phyloP scores from a whole-genome alignment of 495 filamentous ascomycete species.

The Trichoderma gamsii region DNA sequence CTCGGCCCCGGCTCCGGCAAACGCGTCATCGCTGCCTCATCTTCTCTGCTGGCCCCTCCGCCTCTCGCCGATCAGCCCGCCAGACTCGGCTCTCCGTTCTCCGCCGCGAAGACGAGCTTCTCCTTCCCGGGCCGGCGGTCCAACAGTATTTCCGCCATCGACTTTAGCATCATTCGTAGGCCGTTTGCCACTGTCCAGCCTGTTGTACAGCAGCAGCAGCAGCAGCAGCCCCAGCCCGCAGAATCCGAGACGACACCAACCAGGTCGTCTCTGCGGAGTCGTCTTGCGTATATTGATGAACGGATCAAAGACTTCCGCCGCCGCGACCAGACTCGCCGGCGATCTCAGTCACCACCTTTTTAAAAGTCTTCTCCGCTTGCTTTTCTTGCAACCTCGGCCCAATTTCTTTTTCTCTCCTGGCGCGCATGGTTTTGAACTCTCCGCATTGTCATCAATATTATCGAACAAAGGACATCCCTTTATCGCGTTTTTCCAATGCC shows the following conservation, averaged over 20 bases:
- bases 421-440: no score
- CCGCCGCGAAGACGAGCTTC: conserved; percentile 35
- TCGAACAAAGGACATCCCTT: no score
- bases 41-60: conserved; percentile 18
- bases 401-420: conserved; percentile 5
- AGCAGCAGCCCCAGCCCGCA: conserved; percentile 17
- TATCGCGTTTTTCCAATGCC: no score
- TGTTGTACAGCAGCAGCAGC: no score
- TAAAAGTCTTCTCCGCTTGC: conserved; percentile 17
- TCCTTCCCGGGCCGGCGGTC: conserved; percentile 36
- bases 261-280: conserved; percentile 34
- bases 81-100: conserved; percentile 49
- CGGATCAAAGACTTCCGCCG: conserved; percentile 46
- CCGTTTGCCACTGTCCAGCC: conserved; percentile 41
- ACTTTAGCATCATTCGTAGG: conserved; percentile 36
- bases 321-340: conserved; percentile 27
- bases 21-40: conserved; percentile 17
- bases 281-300: conserved; percentile 47
- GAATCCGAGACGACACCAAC: conserved; percentile 25
- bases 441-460: no score
- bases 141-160: conserved; percentile 35
- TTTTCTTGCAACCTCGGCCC: conserved; percentile 22
- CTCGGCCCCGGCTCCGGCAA: neutral
- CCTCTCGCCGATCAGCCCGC: conserved; percentile 26
- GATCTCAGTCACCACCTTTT: conserved; percentile 38